Evolutionary conservation across 805 yeast genomes (phyloP).

Genomic region (Isabelozyma heimii): DNA sequence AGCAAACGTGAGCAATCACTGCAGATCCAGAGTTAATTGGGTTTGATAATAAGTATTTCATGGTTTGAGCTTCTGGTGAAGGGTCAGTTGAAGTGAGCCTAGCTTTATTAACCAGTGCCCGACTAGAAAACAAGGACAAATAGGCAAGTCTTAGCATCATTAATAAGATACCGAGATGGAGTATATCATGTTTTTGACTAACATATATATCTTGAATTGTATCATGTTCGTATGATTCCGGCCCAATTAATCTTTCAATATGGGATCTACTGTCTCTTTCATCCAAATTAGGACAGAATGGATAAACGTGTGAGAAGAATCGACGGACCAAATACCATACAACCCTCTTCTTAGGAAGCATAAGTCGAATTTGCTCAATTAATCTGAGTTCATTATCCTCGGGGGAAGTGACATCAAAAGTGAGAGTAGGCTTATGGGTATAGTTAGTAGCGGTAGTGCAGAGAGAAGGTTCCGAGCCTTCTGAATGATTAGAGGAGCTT

Average conservation of each 20-base stretch:
- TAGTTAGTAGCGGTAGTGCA: background rate
- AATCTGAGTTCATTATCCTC: conserved; percentile 25
- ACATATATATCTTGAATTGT: conserved; percentile 16
- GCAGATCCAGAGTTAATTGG: conserved; percentile 40
- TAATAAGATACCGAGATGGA: conserved; percentile 29
- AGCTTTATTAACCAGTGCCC: conserved; percentile 14
- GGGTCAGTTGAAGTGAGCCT: conserved; percentile 13
- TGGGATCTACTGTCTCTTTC: conserved; percentile 47
- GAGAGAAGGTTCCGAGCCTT: background rate
- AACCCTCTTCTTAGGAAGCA: conserved; percentile 50
- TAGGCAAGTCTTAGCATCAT: conserved; percentile 34
- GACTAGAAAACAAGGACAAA: conserved; percentile 26
- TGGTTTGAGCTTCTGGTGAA: conserved; percentile 13
- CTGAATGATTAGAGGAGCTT: background rate
- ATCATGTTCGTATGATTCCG: conserved; percentile 17
- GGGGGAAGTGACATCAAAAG: background rate
- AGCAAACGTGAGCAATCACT: conserved; percentile 46
- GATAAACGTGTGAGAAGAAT: conserved; percentile 56
- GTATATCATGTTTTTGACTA: conserved; percentile 29
- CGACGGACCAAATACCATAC: conserved; percentile 54
- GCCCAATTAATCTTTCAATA: conserved; percentile 42
- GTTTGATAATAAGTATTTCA: conserved; percentile 30
- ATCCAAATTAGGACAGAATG: conserved; percentile 62
- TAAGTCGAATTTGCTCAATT: conserved; percentile 26
- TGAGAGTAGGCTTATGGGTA: background rate